Percentiles rank a stretch among this genome's conserved stretches.
Evolutionary conservation across 2,329 filamentous ascomycete genomes (phyloP).

Genomic region (Zopfia rhizophila): DNA sequence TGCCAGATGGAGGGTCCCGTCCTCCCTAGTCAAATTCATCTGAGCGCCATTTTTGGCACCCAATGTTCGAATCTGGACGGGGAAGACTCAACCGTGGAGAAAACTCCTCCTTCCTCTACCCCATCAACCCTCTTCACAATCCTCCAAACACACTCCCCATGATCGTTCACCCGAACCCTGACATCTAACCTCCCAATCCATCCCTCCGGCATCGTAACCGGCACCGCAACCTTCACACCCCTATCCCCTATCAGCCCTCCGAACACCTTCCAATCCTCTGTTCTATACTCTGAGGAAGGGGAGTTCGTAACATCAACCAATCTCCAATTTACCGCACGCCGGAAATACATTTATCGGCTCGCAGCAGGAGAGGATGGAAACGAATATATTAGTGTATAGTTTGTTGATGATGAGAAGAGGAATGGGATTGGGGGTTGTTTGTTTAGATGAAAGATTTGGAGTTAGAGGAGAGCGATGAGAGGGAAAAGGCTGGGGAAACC

Average conservation of each 20-base stretch:
- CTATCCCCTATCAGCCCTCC: slow-evolving; percentile 48
- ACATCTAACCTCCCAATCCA: slow-evolving; percentile 66
- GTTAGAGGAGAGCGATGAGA: slow-evolving; percentile 34
- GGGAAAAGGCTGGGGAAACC: slow-evolving; percentile 17
- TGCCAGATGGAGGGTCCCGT: too few relatives aligned
- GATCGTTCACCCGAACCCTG: slow-evolving; percentile 71
- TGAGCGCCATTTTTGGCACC: too few relatives aligned
- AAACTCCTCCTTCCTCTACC: too few relatives aligned
- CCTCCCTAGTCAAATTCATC: too few relatives aligned
- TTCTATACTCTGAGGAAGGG: slow-evolving; percentile 75
- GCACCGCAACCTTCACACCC: slow-evolving; percentile 72
- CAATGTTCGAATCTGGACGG: too few relatives aligned
- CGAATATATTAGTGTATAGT: slow-evolving; percentile 13
- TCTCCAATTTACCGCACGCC: slow-evolving; percentile 67
- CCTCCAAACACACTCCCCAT: slow-evolving; percentile 60
- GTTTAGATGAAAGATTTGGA: slow-evolving; percentile 70
- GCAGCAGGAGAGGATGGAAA: not conserved
- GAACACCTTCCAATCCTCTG: slow-evolving; percentile 57
- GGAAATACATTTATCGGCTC: slow-evolving; percentile 78
- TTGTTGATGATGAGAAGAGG: slow-evolving; percentile 64
- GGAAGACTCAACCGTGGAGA: too few relatives aligned
- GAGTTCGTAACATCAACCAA: slow-evolving; percentile 68
- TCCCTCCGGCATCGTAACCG: slow-evolving; percentile 73
- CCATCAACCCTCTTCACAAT: slow-evolving; percentile 23
- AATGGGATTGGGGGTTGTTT: slow-evolving; percentile 77